Base-by-base conservation (phyloP, 2,329 filamentous ascomycete genomes). In the Neofusicoccum kwambonambiense region DNA sequence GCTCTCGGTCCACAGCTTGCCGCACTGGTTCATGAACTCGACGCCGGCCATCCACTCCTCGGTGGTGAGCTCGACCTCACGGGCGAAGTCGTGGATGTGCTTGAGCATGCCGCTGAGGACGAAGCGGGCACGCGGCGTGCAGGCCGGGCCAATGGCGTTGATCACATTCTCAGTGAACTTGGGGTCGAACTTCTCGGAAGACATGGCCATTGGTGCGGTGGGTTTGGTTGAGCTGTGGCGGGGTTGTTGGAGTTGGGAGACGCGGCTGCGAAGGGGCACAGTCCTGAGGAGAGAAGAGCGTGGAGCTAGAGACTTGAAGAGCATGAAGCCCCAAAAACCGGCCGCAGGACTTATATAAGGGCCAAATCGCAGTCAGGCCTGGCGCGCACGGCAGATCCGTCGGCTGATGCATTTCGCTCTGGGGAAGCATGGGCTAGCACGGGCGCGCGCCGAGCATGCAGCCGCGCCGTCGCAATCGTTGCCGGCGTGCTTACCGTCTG, bases 11-110 rank as follows among this genome's bases (percentile, higher is more conserved):
- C 56, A 60, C 64, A 87, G 85, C 77, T 91, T 87, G 67, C 90
- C 90, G 67, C 91, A 85, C 51, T 86, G 84, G 81, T 93, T 93
- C 79, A 93, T 80, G 75, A 90, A 92, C 72, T 89, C 83, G 64
- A 93, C 89, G 62, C 90, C 90, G 4, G 86, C 78, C 77, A 92
- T 85, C 90, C 90, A 93, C 79, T 93, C 90, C 62, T 91, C 90
- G 41, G 87, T 83, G 22, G 87, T 92, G 57, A 93, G 85, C 79
- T 93, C 89, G 69, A 91, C 86, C 73, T 93, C 90, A 65, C 90
- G 87, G 64, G 87, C 85, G 75, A 93, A 93, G 78, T 92, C 89
- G 80, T 93, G 90, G 66, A 93, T 82, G 80, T 93, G 90, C 57
- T 80, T 82, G 77, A 92, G 87, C 70, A 92, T 78, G 27, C 84